Conservation (phyloP, 768 basidiomycete genomes). For the Xerocomus spinulosus region DNA sequence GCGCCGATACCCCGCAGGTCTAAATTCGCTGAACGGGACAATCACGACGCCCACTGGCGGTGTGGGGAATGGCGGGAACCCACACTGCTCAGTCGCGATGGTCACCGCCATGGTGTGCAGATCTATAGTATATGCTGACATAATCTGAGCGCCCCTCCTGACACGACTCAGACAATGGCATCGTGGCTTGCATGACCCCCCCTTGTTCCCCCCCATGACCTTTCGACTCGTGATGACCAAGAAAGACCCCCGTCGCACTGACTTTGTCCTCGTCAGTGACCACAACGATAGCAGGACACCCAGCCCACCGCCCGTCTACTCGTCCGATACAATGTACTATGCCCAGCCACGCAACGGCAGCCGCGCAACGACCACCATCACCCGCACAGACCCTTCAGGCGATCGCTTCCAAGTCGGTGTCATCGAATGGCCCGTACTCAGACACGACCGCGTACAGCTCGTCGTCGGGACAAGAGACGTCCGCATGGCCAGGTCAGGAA, state of each 20-base stretch:
- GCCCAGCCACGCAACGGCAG: conserved; percentile 4
- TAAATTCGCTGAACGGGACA: conserved; percentile 42
- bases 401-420: conserved; percentile 25
- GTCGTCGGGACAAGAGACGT: conserved; percentile 26
- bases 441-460: conserved; percentile 4
- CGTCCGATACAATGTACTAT: conserved; percentile 15
- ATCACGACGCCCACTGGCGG: conserved; percentile 38
- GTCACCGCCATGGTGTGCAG: too few relatives aligned
- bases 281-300: neutral
- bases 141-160: conserved; percentile 4
- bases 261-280: conserved; percentile 16
- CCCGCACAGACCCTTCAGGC: conserved; percentile 15
- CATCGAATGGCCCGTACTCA: conserved; percentile 26
- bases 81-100: neutral
- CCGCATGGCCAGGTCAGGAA: conserved; percentile 19
- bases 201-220: conserved; percentile 14
- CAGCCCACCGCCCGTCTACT: conserved; percentile 4
- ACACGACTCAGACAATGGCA: too few relatives aligned
- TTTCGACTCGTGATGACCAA: conserved; percentile 18
- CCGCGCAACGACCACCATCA: conserved; percentile 23
- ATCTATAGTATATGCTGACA: conserved; percentile 4
- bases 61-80: conserved; percentile 48
- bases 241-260: conserved; percentile 24
- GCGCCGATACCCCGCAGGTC: conserved; percentile 20
- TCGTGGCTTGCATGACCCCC: neutral